Percentiles rank a stretch among this genome's conserved stretches.
phyloP scores from a whole-genome alignment of 345 rosid genomes.

The Hirschfeldia incana region DNA sequence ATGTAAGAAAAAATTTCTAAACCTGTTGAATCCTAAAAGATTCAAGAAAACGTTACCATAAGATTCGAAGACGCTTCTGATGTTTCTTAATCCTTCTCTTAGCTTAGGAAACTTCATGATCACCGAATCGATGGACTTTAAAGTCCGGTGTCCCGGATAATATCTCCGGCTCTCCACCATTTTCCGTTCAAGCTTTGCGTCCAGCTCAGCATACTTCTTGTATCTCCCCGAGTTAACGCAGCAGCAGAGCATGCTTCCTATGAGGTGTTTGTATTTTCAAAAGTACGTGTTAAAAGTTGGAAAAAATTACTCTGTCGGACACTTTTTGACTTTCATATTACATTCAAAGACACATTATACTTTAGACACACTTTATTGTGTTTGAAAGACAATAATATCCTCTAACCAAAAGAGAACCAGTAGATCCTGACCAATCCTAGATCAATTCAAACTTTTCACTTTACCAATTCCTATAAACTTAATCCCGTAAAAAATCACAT shows the following conservation, averaged over 20 bases:
- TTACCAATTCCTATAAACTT: too few species aligned
- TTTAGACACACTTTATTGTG: too few species aligned
- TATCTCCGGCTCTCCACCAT: conserved; percentile 62
- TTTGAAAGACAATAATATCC: too few species aligned
- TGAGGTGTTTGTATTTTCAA: conserved; percentile 3
- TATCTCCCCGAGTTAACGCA: conserved; percentile 46
- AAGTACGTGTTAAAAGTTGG: conserved; percentile 23
- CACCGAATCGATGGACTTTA: conserved; percentile 68
- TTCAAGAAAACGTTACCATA: conserved; percentile 53
- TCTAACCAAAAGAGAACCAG: too few species aligned
- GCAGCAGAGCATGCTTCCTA: conserved; percentile 51
- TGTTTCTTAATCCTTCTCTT: conserved; percentile 60
- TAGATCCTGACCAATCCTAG: too few species aligned
- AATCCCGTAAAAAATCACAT: too few species aligned
- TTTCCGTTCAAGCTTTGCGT: conserved; percentile 66
- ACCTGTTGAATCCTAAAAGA: conserved; percentile 5
- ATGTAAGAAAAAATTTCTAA: background rate
- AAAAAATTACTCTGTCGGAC: too few species aligned
- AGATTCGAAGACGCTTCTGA: conserved; percentile 60
- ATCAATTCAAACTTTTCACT: too few species aligned
- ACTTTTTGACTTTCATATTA: too few species aligned
- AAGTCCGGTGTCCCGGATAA: conserved; percentile 42
- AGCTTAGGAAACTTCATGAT: conserved; percentile 72
- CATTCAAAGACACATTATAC: too few species aligned
- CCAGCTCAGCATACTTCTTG: conserved; percentile 61